Evolutionary conservation across 179 eudicot species (phyloP), one percentile per base, ranked within the genome.

Genomic region (Vitellaria paradoxa): DNA sequence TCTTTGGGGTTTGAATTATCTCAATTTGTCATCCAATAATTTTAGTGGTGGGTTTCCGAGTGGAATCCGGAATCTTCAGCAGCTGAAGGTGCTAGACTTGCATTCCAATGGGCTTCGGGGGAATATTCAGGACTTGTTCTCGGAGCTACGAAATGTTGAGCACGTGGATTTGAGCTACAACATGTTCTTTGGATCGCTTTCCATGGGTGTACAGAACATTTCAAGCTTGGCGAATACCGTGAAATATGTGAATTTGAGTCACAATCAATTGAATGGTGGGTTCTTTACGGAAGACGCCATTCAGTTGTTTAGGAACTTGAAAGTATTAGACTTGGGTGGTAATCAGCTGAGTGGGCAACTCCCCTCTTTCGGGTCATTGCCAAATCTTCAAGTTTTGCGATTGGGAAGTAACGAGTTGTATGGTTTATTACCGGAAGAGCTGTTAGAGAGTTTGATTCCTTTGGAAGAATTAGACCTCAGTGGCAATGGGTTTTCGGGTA

Each of bases 401-500:
- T 77, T 95, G 8, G 77, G 85, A 20, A 86, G 80, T 74, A 93
- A 93, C 85, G 83, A 75, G 83, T 76, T 95, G 72, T 86, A 56
- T 87, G 99, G 99, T 46, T 79, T 68, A 30, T 70, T 95, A 23
- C 97, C 99, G 0, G 86, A 57, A 8, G 93, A 87, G 82, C 79
- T 93, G 63, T 68, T 93, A 75, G 77, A 90, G 74, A 90, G 81
- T 21, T 76, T 49, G 52, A 76, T 89, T 73, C 97, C 92, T 10
- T 78, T 95, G 87, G 66, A 68, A 40, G 95, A 95, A 77, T 76
- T 95, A 72, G 99, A 95, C 90, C 95, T 95, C 59, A 90, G 95
- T 79, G 86, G 89, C 76, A 95, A 95, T 78, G 93, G 93, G 65
- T 95, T 95, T 87, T 91, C 97, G 4, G 99, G 99, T 95, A 76